Evolutionary conservation across 225 moss, liverwort and hornwort species (phyloP).

Genomic region (Sphagnum contortum): DNA sequence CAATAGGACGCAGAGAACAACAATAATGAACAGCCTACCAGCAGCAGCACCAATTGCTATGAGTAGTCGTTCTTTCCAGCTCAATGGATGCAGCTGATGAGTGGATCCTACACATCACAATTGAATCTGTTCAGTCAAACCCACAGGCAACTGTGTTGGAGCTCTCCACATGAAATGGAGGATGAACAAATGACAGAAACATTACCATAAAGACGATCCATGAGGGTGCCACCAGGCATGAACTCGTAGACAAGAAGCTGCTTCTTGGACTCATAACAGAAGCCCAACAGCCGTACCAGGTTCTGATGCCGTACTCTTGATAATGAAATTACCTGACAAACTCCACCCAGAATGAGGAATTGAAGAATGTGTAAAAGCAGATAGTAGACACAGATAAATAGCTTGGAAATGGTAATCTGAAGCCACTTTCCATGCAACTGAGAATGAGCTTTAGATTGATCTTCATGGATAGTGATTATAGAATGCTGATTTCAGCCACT

Average conservation of each 20-base stretch:
- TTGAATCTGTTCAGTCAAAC: not conserved
- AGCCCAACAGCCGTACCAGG: slow-evolving; percentile 56
- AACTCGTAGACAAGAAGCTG: slow-evolving; percentile 68
- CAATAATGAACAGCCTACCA: slow-evolving; percentile 17
- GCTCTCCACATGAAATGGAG: no score
- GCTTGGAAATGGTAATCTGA: no score
- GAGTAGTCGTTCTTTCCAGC: slow-evolving; percentile 56
- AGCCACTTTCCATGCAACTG: no score
- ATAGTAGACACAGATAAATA: no score
- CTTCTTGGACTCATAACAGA: slow-evolving; percentile 50
- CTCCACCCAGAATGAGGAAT: not conserved
- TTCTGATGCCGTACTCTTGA: slow-evolving; percentile 62
- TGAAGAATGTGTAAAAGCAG: no score
- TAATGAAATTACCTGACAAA: slow-evolving; percentile 47
- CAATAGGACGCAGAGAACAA: not conserved
- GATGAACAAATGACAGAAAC: not conserved
- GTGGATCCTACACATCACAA: slow-evolving; percentile 22
- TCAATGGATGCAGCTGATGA: slow-evolving; percentile 45
- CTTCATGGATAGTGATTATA: no score
- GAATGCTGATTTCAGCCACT: no score
- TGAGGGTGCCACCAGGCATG: slow-evolving; percentile 66
- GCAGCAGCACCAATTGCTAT: slow-evolving; percentile 60
- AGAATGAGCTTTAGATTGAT: no score
- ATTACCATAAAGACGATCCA: slow-evolving; percentile 63
- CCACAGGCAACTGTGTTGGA: not conserved